Evolutionary conservation across 192 early-diverging fungal species (phyloP), one percentile per base, ranked within the genome.

Genomic region (Coemansia sp.): DNA sequence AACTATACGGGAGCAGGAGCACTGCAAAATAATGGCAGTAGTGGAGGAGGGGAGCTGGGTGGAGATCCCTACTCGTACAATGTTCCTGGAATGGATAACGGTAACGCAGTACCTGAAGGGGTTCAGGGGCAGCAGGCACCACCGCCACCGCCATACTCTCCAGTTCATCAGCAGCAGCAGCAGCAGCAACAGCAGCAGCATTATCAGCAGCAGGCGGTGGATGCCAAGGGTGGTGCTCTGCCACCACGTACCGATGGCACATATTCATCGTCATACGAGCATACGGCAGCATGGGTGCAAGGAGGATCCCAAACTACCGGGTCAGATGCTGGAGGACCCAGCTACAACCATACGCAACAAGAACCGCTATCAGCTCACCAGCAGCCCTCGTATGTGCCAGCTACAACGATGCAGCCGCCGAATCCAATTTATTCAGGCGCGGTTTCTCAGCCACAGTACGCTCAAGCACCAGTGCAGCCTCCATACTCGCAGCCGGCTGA

Each of bases 231-330:
- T 15, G 23, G 31, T 9, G 23, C 23, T 26, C 15, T 65, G 50
- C 72, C 72, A 36, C 26, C 61, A 15, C 61, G 66, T 12, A 65
- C 65, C 0, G 72, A 76, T n/a, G 73, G 67, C 45, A 65, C 63
- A 35, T 77, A 77, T 43, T 77, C 73, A 54, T 77, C 73, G 31
- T 77, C 67, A 28, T 77, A 77, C 26, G 73, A 77, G 51, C 73
- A 77, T 11, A 77, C 67, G 16, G 67, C 67, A 14, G 67, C 67
- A 10, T 77, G 73, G 73, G 73, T 77, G 44, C 63, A 70, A 46
- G 58, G 67, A 10, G 45, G 61, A 9, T 61, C 72, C 41, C 72
- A 76, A 13, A 53, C 72, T 8, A 62, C 61, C 1, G 65, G 62
- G 0, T 75, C 72, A 5, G 72, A 75, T 6, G 35, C 53, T n/a